Base-by-base conservation (phyloP, 2,329 filamentous ascomycete genomes). In the Ascochyta fabae region DNA sequence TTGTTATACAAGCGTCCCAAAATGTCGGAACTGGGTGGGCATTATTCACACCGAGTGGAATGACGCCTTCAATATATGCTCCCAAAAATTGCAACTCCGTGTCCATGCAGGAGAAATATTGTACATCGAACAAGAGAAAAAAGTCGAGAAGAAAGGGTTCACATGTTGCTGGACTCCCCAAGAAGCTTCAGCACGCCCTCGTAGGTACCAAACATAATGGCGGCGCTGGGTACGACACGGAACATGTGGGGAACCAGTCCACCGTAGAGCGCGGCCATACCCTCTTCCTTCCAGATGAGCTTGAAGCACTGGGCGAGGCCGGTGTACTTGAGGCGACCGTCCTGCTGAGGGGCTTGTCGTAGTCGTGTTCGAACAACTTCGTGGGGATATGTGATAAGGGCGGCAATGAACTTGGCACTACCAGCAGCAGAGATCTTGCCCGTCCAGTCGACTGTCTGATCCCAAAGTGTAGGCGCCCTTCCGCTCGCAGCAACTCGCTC, bases 151-250 rank as follows among this genome's bases (percentile, higher is more conserved):
- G n/a, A 12, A 13, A 19, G 22, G 4, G 22, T 45, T 66, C 58
- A 72, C 61, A 70, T 61, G 49, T 77, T 76, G 53, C 77, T 77
- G 44, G 72, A 78, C 58, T 79, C 76, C 3, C 80, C 80, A 36
- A 82, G 60, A 12, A 78, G 68, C 65, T 78, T 78, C 52, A 83
- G 64, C n/a, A 81, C 78, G n/a, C 73, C 77, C 62, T 83, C 80
- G 51, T 82, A 96, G 81, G 95, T 95, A 76, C 92, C 92, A 75
- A 97, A 96, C 90, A 96, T 97, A 75, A 98, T 96, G 64, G 91
- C 92, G 7, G 94, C 92, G 65, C 90, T 95, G 1, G 94, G 94
- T 6, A 97, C 93, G 6, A 93, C 93, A 59, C 93, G 85, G 77
- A 97, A 85, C 68, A 98, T 86, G 73, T 98, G 94, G 42, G 94